These are phyloP conservation scores for Serendipita sp. DNA, from an alignment of 768 basidiomycete genomes.

Conservation along the genomic window DNA sequence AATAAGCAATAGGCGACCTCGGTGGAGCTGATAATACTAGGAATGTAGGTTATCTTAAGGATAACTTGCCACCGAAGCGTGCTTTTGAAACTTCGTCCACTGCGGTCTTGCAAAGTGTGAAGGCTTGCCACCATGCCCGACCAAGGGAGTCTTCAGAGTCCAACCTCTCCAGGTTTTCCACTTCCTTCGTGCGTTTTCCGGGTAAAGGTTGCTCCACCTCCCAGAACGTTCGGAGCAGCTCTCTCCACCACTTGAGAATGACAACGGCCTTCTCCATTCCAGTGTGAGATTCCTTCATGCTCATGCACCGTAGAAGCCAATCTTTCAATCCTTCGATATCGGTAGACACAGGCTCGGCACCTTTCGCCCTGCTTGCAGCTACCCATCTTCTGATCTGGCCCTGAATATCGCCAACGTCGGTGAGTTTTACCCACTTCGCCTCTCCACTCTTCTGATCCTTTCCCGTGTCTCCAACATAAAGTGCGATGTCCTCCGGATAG, in stretches of 20 bases:
- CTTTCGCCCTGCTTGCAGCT: conserved; percentile 34
- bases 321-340: conserved; percentile 64
- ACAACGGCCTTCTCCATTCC: conserved; percentile 54
- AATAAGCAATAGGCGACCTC: too few relatives aligned
- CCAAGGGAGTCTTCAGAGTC: conserved; percentile 20
- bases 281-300: conserved; percentile 38
- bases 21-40: too few relatives aligned
- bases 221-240: conserved; percentile 27
- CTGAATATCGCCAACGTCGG: conserved; percentile 58
- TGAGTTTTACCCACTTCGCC: conserved; percentile 39
- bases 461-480: conserved; percentile 11
- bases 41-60: conserved; percentile 29
- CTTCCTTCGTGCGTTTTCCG: neutral
- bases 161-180: conserved; percentile 7
- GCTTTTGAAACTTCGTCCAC: conserved; percentile 50
- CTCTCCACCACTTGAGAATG: conserved; percentile 71
- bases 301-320: conserved; percentile 54
- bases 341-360: conserved; percentile 41
- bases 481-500: conserved; percentile 16
- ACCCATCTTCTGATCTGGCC: conserved; percentile 64
- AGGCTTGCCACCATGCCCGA: conserved; percentile 69
- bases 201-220: neutral
- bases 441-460: conserved; percentile 35
- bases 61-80: conserved; percentile 59
- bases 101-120: conserved; percentile 46